Percentiles rank a stretch among this genome's conserved stretches.
Evolutionary conservation across 768 basidiomycete genomes (phyloP).

Genomic region (Calocybe gangraenosa): DNA sequence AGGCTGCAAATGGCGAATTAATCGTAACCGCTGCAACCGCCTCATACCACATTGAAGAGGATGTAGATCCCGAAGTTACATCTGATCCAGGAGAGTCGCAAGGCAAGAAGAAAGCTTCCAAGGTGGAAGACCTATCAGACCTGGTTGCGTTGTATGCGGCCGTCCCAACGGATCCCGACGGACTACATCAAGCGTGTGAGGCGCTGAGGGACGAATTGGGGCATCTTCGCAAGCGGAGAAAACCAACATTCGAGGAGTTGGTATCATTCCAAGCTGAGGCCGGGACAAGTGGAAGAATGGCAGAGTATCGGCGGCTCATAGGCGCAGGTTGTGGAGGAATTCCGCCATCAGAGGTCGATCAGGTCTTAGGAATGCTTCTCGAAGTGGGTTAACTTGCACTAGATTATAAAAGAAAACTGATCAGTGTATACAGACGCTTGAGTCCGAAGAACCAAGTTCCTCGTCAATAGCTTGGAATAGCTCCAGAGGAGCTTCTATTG

Average conservation of each 20-base stretch:
- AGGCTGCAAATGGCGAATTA: slow-evolving; percentile 56
- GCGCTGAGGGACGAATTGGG: slow-evolving; percentile 59
- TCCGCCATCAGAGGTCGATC: slow-evolving; percentile 83
- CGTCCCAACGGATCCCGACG: slow-evolving; percentile 55
- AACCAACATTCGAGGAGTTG: slow-evolving; percentile 68
- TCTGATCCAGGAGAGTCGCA: slow-evolving; percentile 43
- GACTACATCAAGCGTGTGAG: slow-evolving; percentile 52
- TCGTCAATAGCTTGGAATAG: slow-evolving; percentile 47
- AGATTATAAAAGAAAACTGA: neutral
- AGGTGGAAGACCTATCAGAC: slow-evolving; percentile 61
- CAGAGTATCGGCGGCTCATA: slow-evolving; percentile 84
- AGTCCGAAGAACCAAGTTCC: slow-evolving; percentile 75
- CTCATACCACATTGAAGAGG: slow-evolving; percentile 44
- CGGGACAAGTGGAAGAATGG: slow-evolving; percentile 86
- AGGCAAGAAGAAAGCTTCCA: slow-evolving; percentile 49
- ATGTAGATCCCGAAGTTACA: slow-evolving; percentile 32
- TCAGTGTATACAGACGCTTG: slow-evolving; percentile 53
- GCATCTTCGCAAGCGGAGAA: slow-evolving; percentile 64
- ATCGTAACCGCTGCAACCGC: slow-evolving; percentile 40
- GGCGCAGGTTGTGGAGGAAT: slow-evolving; percentile 88
- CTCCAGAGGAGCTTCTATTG: slow-evolving; percentile 20
- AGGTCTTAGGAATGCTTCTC: slow-evolving; percentile 76
- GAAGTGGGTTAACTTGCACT: slow-evolving; percentile 49
- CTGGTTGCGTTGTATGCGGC: slow-evolving; percentile 53
- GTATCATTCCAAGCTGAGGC: slow-evolving; percentile 84